These are phyloP conservation scores for Monosporascus cannonballus DNA, from an alignment of 2,329 filamentous ascomycete species.

Conservation along the genomic window DNA sequence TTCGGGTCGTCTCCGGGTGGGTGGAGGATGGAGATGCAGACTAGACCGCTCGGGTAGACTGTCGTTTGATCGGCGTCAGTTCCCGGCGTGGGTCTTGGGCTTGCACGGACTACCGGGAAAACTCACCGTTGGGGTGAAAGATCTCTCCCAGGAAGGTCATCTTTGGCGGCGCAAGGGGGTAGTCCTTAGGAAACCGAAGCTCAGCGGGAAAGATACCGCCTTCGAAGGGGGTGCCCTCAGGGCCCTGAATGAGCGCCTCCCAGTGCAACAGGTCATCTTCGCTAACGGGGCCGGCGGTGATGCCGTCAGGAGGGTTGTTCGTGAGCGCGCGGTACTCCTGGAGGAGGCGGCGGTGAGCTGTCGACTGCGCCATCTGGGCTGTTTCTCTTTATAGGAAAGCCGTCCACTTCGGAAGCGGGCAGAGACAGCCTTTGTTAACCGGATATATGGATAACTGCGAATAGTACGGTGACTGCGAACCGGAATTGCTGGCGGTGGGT, in stretches of 20 bases:
- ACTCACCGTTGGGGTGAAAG: slow-evolving; percentile 88
- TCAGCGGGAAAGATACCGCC: slow-evolving; percentile 93
- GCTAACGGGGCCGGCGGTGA: slow-evolving; percentile 85
- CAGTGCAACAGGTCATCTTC: slow-evolving; percentile 95
- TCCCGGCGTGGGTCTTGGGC: background rate
- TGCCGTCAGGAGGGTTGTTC: slow-evolving; percentile 93
- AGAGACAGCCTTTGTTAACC: no score
- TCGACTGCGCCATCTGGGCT: slow-evolving; percentile 48
- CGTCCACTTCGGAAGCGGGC: background rate
- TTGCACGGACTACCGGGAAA: background rate
- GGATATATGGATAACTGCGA: no score
- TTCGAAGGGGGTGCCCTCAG: slow-evolving; percentile 92
- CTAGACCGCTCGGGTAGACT: slow-evolving; percentile 89
- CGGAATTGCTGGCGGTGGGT: no score
- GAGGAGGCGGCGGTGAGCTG: slow-evolving; percentile 74
- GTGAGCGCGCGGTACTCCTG: slow-evolving; percentile 94
- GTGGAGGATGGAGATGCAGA: slow-evolving; percentile 98
- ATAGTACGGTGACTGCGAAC: no score
- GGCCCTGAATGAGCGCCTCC: slow-evolving; percentile 94
- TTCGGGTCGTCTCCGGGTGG: slow-evolving; percentile 95
- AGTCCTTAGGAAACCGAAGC: slow-evolving; percentile 91
- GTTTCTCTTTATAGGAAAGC: background rate
- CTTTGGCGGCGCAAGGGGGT: slow-evolving; percentile 89
- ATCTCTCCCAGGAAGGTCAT: slow-evolving; percentile 95
- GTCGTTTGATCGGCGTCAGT: background rate